Evolutionary conservation across 129 eudicot genomes (phyloP), one percentile per base, ranked within the genome.

Genomic region (Lactuca sativa): DNA sequence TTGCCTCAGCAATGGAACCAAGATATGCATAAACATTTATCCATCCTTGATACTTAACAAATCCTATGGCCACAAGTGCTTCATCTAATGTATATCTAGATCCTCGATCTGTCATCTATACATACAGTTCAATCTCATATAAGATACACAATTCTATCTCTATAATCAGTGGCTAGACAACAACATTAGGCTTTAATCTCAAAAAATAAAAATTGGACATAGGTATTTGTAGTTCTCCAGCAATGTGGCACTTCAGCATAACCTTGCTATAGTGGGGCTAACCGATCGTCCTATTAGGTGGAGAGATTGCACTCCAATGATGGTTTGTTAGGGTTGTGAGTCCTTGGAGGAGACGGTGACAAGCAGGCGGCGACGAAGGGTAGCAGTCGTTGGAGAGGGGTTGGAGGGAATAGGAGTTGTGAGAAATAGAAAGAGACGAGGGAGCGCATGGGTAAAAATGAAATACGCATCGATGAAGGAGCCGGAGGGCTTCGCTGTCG

Each of bases 1-100:
- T 86, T 36, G 96, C 96, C 75, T 90, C 90, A 5, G 90, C 81
- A 52, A 90, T 78, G 49, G 83, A 75, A 41, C 96, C 96, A 2
- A 90, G 84, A 17, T 55, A 93, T 0, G 93, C 96, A 73, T 90
- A 90, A 59, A 65, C 74, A 55, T 86, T 73, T 48, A 84, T 86
- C 66, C 78, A 70, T 62, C 66, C 79, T 73, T 86, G 96, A 73
- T 80, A 86, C 86, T 78, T 90, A 51, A 93, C 96, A 63, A 90
- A 86, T n/a, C 96, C 96, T 69, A 86, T 71, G 2, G 70, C 79
- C 12, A 71, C 40, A 67, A 90, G 96, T 66, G 96, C 96, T 70
- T 90, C 88, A 75, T 90, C 96, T 61, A 86, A 36, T 17, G 90
- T 90, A 67, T 86, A 90, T 48, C 76, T 71, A 37, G 73, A 30